A percentile compares a stretch with the other conserved stretches of the same genome.
Conservation (phyloP, 805 yeast species). For the Sungouiella thailandica region DNA sequence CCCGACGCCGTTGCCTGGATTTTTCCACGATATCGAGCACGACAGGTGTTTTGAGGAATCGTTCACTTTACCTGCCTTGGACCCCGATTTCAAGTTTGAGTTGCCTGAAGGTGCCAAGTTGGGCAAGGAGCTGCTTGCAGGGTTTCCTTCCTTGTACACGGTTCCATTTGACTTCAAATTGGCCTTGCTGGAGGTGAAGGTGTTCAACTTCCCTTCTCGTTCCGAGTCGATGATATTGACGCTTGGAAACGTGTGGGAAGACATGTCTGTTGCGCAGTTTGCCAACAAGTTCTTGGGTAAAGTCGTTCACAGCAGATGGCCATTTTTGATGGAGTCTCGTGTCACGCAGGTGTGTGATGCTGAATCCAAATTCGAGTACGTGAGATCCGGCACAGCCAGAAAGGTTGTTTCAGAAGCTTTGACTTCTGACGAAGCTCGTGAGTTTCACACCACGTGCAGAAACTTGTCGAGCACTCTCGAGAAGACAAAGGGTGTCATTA, state of each 20-base stretch:
- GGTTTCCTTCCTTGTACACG: slow-evolving; percentile 81
- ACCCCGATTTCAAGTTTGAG: slow-evolving; percentile 45
- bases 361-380: slow-evolving; percentile 41
- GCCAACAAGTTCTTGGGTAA: slow-evolving; percentile 58
- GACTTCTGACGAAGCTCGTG: slow-evolving; percentile 37
- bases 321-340: slow-evolving; percentile 79
- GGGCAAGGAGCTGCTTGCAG: slow-evolving; percentile 75
- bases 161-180: slow-evolving; percentile 56
- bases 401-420: slow-evolving; percentile 32
- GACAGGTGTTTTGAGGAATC: slow-evolving; percentile 69
- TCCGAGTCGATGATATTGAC: slow-evolving; percentile 75
- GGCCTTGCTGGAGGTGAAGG: slow-evolving; percentile 57
- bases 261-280: slow-evolving; percentile 56
- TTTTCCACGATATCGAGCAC: slow-evolving; percentile 72
- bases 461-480: slow-evolving; percentile 40
- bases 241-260: slow-evolving; percentile 50
- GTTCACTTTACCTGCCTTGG: slow-evolving; percentile 49
- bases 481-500: slow-evolving; percentile 55
- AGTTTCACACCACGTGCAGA: slow-evolving; percentile 39
- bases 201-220: slow-evolving; percentile 81
- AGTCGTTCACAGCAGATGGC: slow-evolving; percentile 79
- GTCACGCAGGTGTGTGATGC: slow-evolving; percentile 60
- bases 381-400: slow-evolving; percentile 23
- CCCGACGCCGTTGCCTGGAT: slow-evolving; percentile 71
- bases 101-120: slow-evolving; percentile 59